phyloP scores from a whole-genome alignment of 768 basidiomycete species.

The Suillus paluster region DNA sequence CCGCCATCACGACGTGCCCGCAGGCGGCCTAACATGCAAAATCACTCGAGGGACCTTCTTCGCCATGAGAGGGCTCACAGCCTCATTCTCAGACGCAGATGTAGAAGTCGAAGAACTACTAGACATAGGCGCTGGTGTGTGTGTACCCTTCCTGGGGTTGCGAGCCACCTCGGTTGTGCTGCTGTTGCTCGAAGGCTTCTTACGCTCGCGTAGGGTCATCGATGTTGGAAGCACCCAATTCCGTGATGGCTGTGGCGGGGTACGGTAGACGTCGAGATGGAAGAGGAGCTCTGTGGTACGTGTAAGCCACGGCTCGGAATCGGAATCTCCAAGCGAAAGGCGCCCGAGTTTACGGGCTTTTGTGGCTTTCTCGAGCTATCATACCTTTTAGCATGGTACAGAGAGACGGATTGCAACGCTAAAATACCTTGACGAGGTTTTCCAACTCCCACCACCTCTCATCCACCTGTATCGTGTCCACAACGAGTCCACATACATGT shows the following conservation, averaged over 20 bases:
- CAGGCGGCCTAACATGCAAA: slow-evolving; percentile 52
- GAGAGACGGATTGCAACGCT: background rate
- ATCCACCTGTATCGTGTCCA: slow-evolving; percentile 35
- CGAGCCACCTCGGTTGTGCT: slow-evolving; percentile 13
- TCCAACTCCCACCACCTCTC: slow-evolving; percentile 66
- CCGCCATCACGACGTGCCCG: slow-evolving; percentile 19
- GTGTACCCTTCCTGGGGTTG: slow-evolving; percentile 22
- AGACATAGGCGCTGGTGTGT: slow-evolving; percentile 9
- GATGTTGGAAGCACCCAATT: slow-evolving; percentile 39
- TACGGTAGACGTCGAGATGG: slow-evolving; percentile 17
- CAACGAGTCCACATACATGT: slow-evolving; percentile 70
- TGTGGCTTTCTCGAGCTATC: slow-evolving; percentile 62
- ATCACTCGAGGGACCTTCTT: slow-evolving; percentile 61
- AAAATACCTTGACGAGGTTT: slow-evolving; percentile 59
- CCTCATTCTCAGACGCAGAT: background rate
- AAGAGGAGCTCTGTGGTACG: slow-evolving; percentile 44
- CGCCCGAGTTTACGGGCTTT: too few species aligned
- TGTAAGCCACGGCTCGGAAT: slow-evolving; percentile 59
- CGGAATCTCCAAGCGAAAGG: slow-evolving; percentile 25
- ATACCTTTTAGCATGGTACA: background rate
- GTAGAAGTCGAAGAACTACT: background rate
- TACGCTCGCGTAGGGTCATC: slow-evolving; percentile 55
- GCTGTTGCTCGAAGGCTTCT: slow-evolving; percentile 29
- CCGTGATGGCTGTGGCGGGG: slow-evolving; percentile 7
- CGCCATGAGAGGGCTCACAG: slow-evolving; percentile 1